Conservation (phyloP, 108 stramenopile species). For the Discostella stelligeroides region DNA sequence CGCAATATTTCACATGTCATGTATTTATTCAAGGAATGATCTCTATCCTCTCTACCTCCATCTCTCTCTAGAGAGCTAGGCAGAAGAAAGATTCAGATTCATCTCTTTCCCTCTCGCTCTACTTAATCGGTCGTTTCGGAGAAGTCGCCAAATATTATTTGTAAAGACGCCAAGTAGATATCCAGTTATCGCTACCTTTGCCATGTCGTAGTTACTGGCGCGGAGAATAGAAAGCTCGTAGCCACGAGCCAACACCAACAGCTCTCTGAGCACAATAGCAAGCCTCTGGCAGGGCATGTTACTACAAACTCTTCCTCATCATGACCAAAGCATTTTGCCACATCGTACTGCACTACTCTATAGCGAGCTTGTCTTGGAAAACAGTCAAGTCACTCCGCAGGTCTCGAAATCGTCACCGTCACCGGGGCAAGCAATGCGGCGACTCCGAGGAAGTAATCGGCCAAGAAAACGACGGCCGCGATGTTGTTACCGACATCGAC, state of each 20-base stretch:
- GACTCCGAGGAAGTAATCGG: too few species aligned
- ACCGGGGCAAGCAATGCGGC: conserved; percentile 2
- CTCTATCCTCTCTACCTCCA: too few species aligned
- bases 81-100: too few species aligned
- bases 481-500: conserved; percentile 29
- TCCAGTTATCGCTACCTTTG: too few species aligned
- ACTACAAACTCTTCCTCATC: neutral
- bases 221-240: too few species aligned
- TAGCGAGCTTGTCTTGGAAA: conserved; percentile 48
- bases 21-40: too few species aligned
- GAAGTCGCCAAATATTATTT: neutral
- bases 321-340: conserved; percentile 52
- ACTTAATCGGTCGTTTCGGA: neutral
- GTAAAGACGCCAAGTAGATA: neutral
- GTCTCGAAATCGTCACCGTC: conserved; percentile 4
- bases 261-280: too few species aligned
- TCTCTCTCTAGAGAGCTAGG: too few species aligned
- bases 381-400: conserved; percentile 52
- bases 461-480: conserved; percentile 3
- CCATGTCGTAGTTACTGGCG: too few species aligned
- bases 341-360: conserved; percentile 48
- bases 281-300: too few species aligned
- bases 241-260: too few species aligned
- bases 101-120: neutral
- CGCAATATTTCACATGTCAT: too few species aligned